Conservation (phyloP, 2,329 filamentous ascomycete genomes). For the Hypoxylon sp. region DNA sequence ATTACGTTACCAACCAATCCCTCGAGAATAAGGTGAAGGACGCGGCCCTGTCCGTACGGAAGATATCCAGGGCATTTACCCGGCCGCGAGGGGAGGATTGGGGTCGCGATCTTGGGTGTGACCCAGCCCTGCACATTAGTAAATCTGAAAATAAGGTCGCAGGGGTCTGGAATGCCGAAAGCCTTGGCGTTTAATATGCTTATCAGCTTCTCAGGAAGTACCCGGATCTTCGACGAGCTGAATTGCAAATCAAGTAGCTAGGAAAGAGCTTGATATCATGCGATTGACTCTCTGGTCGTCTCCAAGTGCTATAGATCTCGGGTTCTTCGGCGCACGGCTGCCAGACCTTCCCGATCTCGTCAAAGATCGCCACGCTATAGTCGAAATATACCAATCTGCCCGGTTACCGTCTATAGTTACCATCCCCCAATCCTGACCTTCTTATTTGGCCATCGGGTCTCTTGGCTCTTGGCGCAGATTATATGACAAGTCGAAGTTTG, state of each 20-base stretch:
- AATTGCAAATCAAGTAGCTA: constrained; percentile 37
- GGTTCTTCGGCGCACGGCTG: constrained; percentile 15
- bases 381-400: constrained; percentile 29
- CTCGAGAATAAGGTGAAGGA: constrained; percentile 19
- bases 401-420: constrained; percentile 31
- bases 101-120: constrained; percentile 32
- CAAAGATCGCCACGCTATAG: constrained; percentile 27
- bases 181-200: constrained; percentile 40
- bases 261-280: constrained; percentile 23
- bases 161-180: constrained; percentile 41
- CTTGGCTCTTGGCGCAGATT: constrained; percentile 33
- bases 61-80: constrained; percentile 36
- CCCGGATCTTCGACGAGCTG: constrained; percentile 41
- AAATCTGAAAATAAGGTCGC: constrained; percentile 37
- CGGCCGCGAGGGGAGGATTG: constrained; percentile 28
- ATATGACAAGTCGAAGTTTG: constrained; percentile 23
- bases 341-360: constrained; percentile 42
- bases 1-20: constrained; percentile 16
- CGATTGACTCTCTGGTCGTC: constrained; percentile 16
- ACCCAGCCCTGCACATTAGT: constrained; percentile 30
- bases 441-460: constrained; percentile 30
- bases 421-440: constrained; percentile 26
- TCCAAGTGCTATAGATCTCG: constrained; percentile 24
- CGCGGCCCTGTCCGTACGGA: constrained; percentile 16
- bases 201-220: constrained; percentile 35